phyloP scores from a whole-genome alignment of 805 yeast species.

The Saccharomycopsis fermentans region DNA sequence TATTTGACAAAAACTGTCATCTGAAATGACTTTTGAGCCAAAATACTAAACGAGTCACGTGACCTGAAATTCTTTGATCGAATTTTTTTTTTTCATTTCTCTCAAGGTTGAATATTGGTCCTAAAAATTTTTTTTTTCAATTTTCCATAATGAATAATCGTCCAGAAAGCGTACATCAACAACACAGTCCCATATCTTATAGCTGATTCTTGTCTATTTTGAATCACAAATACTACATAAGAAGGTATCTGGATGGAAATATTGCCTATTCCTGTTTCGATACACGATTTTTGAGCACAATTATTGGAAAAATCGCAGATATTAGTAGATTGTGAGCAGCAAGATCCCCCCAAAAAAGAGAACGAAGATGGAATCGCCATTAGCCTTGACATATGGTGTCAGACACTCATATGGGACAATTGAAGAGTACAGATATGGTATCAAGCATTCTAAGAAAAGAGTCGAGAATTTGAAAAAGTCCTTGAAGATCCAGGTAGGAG shows the following conservation, averaged over 20 bases:
- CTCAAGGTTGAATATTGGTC: background rate
- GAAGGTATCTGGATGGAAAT: background rate
- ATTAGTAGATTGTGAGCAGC: background rate
- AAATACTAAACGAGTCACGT: background rate
- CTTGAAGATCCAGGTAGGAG: conserved; percentile 50
- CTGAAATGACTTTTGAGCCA: no score
- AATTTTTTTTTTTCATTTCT: background rate
- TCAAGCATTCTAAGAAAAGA: conserved; percentile 49
- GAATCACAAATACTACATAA: background rate
- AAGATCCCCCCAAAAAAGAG: background rate
- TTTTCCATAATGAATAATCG: background rate
- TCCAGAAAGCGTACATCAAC: background rate
- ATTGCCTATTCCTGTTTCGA: no score
- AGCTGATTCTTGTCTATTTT: no score
- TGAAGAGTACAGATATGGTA: conserved; percentile 60
- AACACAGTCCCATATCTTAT: background rate
- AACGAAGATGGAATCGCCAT: conserved; percentile 3
- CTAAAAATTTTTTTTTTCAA: background rate
- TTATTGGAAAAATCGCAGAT: background rate
- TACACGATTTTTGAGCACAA: no score
- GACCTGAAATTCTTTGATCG: background rate
- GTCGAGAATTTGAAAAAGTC: conserved; percentile 57
- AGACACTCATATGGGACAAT: conserved; percentile 59
- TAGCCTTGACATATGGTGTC: conserved; percentile 31
- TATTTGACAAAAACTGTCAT: no score